Conservation (phyloP, 148 eudicot species). For the Chenopodium formosanum region DNA sequence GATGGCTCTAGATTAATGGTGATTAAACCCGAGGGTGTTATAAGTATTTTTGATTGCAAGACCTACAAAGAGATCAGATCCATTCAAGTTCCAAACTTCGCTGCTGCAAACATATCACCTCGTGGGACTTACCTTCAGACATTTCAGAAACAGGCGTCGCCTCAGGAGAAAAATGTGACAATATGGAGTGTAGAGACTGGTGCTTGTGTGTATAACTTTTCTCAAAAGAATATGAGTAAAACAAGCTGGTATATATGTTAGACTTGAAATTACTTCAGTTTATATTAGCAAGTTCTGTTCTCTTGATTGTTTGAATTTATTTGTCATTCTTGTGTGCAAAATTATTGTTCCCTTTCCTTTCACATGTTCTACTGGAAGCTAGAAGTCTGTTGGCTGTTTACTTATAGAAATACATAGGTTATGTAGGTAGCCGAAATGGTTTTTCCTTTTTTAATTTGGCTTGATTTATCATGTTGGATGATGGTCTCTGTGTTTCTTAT, state of each 20-base stretch:
- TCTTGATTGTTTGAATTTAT: neutral
- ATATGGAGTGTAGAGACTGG: conserved; percentile 71
- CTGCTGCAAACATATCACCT: conserved; percentile 70
- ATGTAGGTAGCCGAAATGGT: neutral
- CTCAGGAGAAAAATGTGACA: conserved; percentile 81
- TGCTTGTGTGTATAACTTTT: conserved; percentile 51
- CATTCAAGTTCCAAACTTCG: conserved; percentile 53
- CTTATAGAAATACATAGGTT: neutral
- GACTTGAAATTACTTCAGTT: conserved; percentile 6
- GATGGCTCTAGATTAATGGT: conserved; percentile 83
- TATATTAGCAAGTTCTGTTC: neutral
- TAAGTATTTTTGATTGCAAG: conserved; percentile 64
- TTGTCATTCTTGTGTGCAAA: neutral
- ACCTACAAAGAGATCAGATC: conserved; percentile 58
- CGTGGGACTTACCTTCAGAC: conserved; percentile 86
- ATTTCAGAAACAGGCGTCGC: conserved; percentile 65
- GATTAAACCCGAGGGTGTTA: conserved; percentile 48
- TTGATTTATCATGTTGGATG: neutral
- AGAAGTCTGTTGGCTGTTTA: neutral
- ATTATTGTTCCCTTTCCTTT: neutral
- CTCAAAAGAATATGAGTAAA: conserved; percentile 81
- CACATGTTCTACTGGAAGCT: neutral
- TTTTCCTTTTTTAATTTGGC: neutral
- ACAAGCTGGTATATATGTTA: conserved; percentile 59
- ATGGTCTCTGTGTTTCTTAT: neutral